Percentiles rank a stretch among this genome's conserved stretches.
Conservation (phyloP, 2,329 filamentous ascomycete species). For the Verticillium zaregamsianum region DNA sequence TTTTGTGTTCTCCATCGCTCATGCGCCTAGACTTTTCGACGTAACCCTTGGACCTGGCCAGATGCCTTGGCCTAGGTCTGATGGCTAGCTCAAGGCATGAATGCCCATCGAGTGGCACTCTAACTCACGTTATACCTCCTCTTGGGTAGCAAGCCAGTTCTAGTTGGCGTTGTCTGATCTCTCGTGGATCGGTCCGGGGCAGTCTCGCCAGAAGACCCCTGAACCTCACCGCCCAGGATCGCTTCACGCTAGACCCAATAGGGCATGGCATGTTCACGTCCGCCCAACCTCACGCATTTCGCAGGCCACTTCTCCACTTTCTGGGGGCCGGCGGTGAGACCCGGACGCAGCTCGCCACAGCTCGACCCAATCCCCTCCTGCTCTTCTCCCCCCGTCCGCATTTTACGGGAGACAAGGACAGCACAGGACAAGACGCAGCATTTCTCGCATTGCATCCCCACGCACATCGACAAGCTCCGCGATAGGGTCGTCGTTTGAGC, state of each 20-base stretch:
- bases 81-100: neutral
- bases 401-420: neutral
- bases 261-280: neutral
- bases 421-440: neutral
- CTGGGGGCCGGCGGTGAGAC: neutral
- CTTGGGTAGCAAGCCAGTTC: neutral
- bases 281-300: neutral
- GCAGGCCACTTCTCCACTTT: neutral
- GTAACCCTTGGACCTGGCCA: neutral
- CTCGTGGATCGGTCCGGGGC: neutral
- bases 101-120: neutral
- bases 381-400: conserved; percentile 1
- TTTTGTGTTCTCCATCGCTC: neutral
- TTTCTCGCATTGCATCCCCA: conserved; percentile 4
- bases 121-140: neutral
- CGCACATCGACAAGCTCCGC: neutral
- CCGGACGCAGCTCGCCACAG: neutral
- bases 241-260: neutral
- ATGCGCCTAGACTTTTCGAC: neutral
- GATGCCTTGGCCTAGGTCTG: neutral
- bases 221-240: neutral
- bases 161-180: neutral
- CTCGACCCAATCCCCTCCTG: conserved; percentile 2
- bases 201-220: neutral
- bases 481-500: neutral